phyloP scores from a whole-genome alignment of 2,329 filamentous ascomycete species.

The Diplodia corticola region DNA sequence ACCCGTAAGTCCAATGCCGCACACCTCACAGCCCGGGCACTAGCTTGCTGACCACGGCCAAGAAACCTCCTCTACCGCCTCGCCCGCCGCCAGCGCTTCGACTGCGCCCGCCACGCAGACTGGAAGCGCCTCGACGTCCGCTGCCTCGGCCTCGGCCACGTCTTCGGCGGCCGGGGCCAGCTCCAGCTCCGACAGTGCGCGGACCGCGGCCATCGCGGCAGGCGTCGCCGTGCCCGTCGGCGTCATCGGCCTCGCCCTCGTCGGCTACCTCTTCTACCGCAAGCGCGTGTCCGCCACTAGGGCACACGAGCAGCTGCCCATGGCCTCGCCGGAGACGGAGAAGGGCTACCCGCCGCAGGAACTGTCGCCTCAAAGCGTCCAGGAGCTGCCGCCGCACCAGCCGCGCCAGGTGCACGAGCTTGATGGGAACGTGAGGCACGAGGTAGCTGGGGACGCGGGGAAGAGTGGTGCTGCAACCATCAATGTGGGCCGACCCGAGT shows the following conservation, averaged over 20 bases:
- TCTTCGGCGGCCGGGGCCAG: neutral
- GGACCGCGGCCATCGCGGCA: neutral
- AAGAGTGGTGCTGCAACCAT: too few relatives aligned
- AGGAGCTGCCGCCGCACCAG: neutral
- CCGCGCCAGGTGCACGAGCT: neutral
- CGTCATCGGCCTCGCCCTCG: slow-evolving; percentile 3
- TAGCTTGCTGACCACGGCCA: neutral
- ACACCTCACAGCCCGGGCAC: neutral
- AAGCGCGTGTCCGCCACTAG: neutral
- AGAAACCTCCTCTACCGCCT: neutral
- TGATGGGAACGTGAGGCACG: neutral
- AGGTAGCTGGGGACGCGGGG: neutral
- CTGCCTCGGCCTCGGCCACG: neutral
- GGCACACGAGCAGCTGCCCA: neutral
- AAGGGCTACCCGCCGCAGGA: neutral
- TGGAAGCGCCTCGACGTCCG: neutral
- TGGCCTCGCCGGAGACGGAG: neutral
- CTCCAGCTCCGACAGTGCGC: neutral
- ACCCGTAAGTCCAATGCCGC: neutral
- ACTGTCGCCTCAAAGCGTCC: neutral
- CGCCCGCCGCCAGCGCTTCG: neutral
- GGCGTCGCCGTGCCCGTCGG: slow-evolving; percentile 9
- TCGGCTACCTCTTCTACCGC: slow-evolving; percentile 9
- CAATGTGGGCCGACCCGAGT: too few relatives aligned
- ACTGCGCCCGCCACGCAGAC: neutral